phyloP scores from a whole-genome alignment of 768 basidiomycete species.

The Mycena latifolia region DNA sequence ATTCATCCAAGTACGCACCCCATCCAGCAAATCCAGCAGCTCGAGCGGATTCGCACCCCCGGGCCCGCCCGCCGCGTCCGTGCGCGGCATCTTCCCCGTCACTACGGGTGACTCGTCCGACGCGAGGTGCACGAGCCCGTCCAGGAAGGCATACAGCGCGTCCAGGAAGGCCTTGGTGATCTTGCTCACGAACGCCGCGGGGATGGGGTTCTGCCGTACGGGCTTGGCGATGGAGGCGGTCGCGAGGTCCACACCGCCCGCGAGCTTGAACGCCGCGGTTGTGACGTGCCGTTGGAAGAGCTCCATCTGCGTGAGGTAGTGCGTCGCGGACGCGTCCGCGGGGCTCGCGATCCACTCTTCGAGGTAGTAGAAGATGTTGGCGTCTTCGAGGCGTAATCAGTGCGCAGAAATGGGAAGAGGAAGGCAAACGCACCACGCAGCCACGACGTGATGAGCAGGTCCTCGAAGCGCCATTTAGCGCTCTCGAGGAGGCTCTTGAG shows the following conservation, averaged over 20 bases:
- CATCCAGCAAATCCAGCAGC: slow-evolving; percentile 70
- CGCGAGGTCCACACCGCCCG: slow-evolving; percentile 77
- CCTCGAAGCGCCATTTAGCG: slow-evolving; percentile 89
- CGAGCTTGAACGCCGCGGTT: slow-evolving; percentile 82
- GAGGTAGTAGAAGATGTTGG: slow-evolving; percentile 82
- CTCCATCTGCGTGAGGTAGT: slow-evolving; percentile 83
- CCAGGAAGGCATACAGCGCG: slow-evolving; percentile 85
- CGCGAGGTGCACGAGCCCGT: slow-evolving; percentile 86
- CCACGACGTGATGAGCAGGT: slow-evolving; percentile 85
- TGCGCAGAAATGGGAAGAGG: not conserved
- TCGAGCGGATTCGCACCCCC: slow-evolving; percentile 65
- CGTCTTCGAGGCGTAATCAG: slow-evolving; percentile 63
- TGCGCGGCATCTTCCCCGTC: slow-evolving; percentile 49
- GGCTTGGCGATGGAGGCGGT: slow-evolving; percentile 59
- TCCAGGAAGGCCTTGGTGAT: slow-evolving; percentile 91
- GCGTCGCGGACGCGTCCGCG: slow-evolving; percentile 73
- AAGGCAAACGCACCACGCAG: slow-evolving; percentile 73
- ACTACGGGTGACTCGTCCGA: slow-evolving; percentile 73
- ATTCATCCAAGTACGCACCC: slow-evolving; percentile 54
- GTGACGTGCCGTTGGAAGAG: slow-evolving; percentile 85
- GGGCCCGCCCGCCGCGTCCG: slow-evolving; percentile 45
- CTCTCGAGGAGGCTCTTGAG: slow-evolving; percentile 84
- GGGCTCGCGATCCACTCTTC: slow-evolving; percentile 87
- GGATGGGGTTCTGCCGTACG: slow-evolving; percentile 71
- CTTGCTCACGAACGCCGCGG: slow-evolving; percentile 75